Evolutionary conservation across 306 rosid species (phyloP), one percentile per base, ranked within the genome.

Genomic region (Quercus suber): DNA sequence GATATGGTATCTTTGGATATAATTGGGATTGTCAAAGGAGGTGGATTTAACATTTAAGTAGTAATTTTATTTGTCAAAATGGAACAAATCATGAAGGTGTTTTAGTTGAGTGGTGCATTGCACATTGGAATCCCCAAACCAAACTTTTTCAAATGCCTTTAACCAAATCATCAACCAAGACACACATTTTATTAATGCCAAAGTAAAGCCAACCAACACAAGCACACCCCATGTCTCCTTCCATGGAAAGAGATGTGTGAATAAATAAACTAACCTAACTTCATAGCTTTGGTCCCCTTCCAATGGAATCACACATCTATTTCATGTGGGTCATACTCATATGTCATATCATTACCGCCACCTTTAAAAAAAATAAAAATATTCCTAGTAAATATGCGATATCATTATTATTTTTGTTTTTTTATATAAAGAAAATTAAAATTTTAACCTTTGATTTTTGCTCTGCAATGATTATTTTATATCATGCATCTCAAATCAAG

Each of bases 241-340:
- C 73, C 69, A 75, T 69, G 74, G 88, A 89, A 64, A 82, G 73
- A 80, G 88, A 85, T 83, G 79, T 81, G 86, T 79, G 85, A 89
- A 80, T 84, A 73, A 81, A 35, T 84, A 73, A 81, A 35, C 87
- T 68, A 84, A 86, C 28, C 81, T 82, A 71, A 85, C 69, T 78
- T 86, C 76, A 80, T 84, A 84, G 82, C 83, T 74, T 81, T 78
- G 87, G 83, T 77, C 86, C 90, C 84, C 77, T 86, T 86, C 52
- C 37, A 74, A 79, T 80, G 89, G 92, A 90, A 90, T 92, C 93
- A 82, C 91, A 88, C 86, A 84, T 89, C 93, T 52, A 82, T 84
- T 88, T 85, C 84, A 83, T 83, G 90, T 87, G 86, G 91, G 90
- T 86, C 92, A 68, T 10, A 49, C 53, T 49, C 53, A 49, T 49